A percentile compares a stretch with the other conserved stretches of the same genome.
Evolutionary conservation across 768 basidiomycete species (phyloP).

Genomic region (Leccinellum rugosiceps): DNA sequence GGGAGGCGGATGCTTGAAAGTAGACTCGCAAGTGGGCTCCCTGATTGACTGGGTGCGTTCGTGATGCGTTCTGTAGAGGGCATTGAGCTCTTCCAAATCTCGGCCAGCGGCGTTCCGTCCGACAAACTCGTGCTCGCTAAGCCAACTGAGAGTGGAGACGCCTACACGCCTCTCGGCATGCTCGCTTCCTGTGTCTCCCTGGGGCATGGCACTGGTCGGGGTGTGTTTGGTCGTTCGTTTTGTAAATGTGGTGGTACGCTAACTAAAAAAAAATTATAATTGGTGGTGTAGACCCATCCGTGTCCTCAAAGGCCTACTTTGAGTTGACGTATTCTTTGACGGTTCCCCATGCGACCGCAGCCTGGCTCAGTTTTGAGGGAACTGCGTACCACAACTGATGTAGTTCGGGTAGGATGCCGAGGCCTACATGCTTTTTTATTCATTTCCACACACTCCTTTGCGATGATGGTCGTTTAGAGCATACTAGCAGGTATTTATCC

Average conservation of each 20-base stretch:
- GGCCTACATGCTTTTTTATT: too few species aligned
- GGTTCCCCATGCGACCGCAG: too few species aligned
- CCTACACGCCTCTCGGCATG: slow-evolving; percentile 49
- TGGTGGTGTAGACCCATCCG: too few species aligned
- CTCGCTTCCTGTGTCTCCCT: slow-evolving; percentile 57
- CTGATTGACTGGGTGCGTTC: slow-evolving; percentile 43
- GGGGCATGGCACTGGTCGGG: slow-evolving; percentile 35
- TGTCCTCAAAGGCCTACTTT: too few species aligned
- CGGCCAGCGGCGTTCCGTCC: slow-evolving; percentile 53
- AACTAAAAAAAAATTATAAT: too few species aligned
- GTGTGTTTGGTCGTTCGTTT: slow-evolving; percentile 1
- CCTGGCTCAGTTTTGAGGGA: too few species aligned
- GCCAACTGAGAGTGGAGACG: slow-evolving; percentile 37
- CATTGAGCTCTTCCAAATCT: slow-evolving; percentile 40
- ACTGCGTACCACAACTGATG: too few species aligned
- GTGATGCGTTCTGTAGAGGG: neutral
- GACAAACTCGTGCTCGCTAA: slow-evolving; percentile 77
- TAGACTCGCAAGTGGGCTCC: slow-evolving; percentile 37
- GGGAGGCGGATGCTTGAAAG: slow-evolving; percentile 40
- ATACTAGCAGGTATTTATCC: too few species aligned
- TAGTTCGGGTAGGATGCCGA: too few species aligned
- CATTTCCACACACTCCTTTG: too few species aligned
- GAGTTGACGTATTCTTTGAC: too few species aligned
- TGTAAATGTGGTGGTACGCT: neutral
- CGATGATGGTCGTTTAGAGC: too few species aligned